Percentiles rank a stretch among this genome's conserved stretches.
These are phyloP conservation scores for Apiospora phragmitis DNA, from an alignment of 2,329 filamentous ascomycete genomes.

Conservation along the genomic window DNA sequence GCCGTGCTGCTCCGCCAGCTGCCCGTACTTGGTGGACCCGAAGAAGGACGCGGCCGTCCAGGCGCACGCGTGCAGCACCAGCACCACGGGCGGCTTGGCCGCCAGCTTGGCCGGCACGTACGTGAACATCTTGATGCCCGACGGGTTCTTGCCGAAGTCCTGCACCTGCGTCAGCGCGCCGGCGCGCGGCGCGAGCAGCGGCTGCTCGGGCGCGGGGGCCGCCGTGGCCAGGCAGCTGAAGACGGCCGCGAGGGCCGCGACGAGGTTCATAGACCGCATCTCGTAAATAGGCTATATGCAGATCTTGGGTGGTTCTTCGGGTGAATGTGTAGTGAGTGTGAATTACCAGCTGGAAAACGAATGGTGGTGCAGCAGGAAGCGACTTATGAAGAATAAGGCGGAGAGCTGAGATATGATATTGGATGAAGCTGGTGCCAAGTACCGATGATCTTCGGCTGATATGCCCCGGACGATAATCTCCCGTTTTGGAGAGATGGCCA, in stretches of 20 bases:
- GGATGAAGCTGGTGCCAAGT: background rate
- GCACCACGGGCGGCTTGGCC: constrained; percentile 46
- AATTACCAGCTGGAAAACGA: background rate
- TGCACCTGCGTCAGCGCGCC: constrained; percentile 28
- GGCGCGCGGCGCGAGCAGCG: constrained; percentile 5
- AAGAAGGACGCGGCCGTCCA: constrained; percentile 51
- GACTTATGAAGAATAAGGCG: background rate
- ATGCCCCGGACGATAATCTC: background rate
- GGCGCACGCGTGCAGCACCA: constrained; percentile 56
- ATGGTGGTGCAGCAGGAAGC: background rate
- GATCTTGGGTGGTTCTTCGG: too few relatives aligned
- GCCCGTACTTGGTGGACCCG: constrained; percentile 47
- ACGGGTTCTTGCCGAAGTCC: constrained; percentile 36
- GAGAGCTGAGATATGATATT: background rate
- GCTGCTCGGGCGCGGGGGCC: background rate
- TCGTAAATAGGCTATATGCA: background rate
- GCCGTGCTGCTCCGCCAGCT: constrained; percentile 39
- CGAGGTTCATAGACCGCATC: background rate
- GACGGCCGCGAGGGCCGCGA: background rate
- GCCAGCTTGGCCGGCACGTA: constrained; percentile 38
- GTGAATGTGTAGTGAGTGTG: too few relatives aligned
- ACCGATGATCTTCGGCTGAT: background rate
- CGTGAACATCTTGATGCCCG: constrained; percentile 46
- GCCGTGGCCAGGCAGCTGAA: background rate
- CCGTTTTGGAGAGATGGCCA: background rate